A percentile compares a stretch with the other conserved stretches of the same genome.
These are phyloP conservation scores for Lactarius psammicola DNA, from an alignment of 768 basidiomycete genomes.

Conservation along the genomic window DNA sequence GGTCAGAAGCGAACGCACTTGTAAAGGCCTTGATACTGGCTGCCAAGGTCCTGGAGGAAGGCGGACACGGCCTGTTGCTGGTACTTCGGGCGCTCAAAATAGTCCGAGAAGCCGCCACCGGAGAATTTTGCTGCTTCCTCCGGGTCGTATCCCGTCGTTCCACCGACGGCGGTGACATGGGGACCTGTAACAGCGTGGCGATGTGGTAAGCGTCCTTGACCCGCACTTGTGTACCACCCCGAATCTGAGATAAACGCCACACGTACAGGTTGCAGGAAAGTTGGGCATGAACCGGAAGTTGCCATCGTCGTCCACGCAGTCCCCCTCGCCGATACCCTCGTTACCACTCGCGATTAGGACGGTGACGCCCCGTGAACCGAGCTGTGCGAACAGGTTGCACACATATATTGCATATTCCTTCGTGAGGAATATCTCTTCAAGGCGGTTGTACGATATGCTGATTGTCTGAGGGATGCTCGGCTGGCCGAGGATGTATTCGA, in stretches of 20 bases:
- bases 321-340: not conserved
- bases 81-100: not conserved
- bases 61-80: not conserved
- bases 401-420: not conserved
- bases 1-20: not conserved
- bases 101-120: not conserved
- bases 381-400: not conserved
- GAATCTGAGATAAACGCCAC: not conserved
- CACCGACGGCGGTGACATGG: not conserved
- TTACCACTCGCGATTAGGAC: not conserved
- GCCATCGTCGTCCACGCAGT: accelerated
- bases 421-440: not conserved
- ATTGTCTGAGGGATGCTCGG: not conserved
- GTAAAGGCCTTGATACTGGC: not conserved
- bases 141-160: not conserved
- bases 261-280: not conserved
- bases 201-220: not conserved
- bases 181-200: not conserved
- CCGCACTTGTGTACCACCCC: not conserved
- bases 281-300: not conserved
- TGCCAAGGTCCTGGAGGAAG: not conserved
- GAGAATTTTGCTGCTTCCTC: not conserved
- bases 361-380: not conserved
- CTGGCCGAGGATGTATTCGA: no score
- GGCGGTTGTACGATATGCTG: not conserved